Conservation (phyloP, 2,329 filamentous ascomycete genomes). For the Ophiostoma fasciatum region DNA sequence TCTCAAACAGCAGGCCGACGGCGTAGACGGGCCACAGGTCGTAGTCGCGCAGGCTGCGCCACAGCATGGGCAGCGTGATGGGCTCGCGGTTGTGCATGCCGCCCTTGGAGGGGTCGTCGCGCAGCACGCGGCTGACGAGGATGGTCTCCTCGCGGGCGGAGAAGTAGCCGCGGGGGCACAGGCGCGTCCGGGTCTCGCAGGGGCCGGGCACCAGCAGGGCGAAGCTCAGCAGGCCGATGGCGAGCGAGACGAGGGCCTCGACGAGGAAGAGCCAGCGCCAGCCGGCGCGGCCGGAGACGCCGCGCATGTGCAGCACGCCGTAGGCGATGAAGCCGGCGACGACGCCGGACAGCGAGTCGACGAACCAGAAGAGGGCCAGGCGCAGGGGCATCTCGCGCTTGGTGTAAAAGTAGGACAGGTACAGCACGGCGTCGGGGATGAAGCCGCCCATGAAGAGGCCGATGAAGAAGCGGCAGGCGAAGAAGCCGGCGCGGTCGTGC, state of each 20-base stretch:
- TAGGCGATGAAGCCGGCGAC: constrained; percentile 20
- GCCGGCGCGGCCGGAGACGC: constrained; percentile 20
- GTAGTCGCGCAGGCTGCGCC: constrained; percentile 7
- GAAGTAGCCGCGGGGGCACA: constrained; percentile 39
- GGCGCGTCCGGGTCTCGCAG: constrained; percentile 25
- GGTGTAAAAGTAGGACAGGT: constrained; percentile 22
- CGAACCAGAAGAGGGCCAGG: constrained; percentile 20
- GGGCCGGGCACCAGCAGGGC: constrained; percentile 30
- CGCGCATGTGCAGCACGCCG: constrained; percentile 20
- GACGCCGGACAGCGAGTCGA: constrained; percentile 18
- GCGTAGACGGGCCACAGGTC: constrained; percentile 12
- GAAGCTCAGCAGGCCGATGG: constrained; percentile 27
- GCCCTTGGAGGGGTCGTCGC: constrained; percentile 43
- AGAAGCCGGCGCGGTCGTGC: constrained; percentile 15
- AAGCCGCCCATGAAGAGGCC: constrained; percentile 20
- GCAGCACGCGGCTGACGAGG: constrained; percentile 39
- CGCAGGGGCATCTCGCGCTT: constrained; percentile 18
- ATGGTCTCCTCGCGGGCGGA: constrained; percentile 40
- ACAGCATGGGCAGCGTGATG: constrained; percentile 25
- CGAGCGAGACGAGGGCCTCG: constrained; percentile 31
- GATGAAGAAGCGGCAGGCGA: constrained; percentile 14
- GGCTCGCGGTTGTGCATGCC: constrained; percentile 44
- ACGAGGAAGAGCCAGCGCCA: constrained; percentile 36
- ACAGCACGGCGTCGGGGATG: constrained; percentile 20
- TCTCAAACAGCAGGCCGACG: constrained; percentile 7